These are phyloP conservation scores for Plenodomus tracheiphilus DNA, from an alignment of 2,329 filamentous ascomycete species.

Conservation along the genomic window DNA sequence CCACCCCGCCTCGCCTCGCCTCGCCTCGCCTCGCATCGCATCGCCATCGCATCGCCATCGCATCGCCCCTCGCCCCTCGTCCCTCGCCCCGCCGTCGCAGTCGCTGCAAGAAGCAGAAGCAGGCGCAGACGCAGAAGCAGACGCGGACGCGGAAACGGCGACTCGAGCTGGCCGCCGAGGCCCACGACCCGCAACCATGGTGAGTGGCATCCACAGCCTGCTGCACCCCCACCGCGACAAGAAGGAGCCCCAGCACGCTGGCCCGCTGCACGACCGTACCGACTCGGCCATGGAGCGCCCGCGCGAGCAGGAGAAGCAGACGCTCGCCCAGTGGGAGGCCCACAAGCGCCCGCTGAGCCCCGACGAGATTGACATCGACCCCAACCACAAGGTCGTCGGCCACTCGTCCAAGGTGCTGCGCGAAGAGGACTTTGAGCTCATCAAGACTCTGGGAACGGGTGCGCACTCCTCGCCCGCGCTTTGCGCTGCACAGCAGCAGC, in stretches of 20 bases:
- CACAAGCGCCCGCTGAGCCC: constrained; percentile 49
- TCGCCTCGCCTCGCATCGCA: background rate
- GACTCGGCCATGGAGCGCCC: constrained; percentile 42
- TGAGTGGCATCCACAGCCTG: constrained; percentile 43
- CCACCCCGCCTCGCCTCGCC: background rate
- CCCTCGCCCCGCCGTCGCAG: constrained; percentile 12
- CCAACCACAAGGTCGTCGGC: constrained; percentile 50
- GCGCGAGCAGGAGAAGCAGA: constrained; percentile 53
- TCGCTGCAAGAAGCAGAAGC: background rate
- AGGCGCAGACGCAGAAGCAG: no score
- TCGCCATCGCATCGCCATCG: constrained; percentile 8
- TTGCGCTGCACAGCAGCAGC: no score
- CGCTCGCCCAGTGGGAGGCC: constrained; percentile 52
- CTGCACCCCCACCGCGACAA: constrained; percentile 38
- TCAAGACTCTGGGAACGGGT: constrained; percentile 79
- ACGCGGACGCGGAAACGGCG: no score
- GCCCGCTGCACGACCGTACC: constrained; percentile 36
- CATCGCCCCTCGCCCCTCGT: constrained; percentile 11
- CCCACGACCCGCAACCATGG: constrained; percentile 32
- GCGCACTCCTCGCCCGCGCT: no score
- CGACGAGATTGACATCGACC: constrained; percentile 48
- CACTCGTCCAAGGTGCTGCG: constrained; percentile 53
- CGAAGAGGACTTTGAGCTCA: constrained; percentile 67
- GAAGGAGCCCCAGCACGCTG: constrained; percentile 26
- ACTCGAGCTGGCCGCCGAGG: constrained; percentile 7